A percentile compares a stretch with the other conserved stretches of the same genome.
These are phyloP conservation scores for Lolium perenne DNA, from an alignment of 176 grass and related monocot genomes.

Conservation along the genomic window DNA sequence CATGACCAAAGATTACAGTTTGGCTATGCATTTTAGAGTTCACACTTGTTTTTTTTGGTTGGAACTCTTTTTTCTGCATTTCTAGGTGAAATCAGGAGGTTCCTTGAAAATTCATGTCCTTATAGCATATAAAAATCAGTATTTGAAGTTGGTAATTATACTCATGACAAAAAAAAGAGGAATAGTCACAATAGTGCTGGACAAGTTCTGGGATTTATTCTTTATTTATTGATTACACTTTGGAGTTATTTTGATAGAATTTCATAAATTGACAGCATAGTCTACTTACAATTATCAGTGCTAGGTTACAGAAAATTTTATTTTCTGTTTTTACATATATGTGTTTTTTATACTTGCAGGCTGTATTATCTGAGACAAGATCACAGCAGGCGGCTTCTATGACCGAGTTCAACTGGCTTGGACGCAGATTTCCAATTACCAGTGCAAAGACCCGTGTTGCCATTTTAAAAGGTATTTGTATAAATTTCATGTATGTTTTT, in stretches of 20 bases:
- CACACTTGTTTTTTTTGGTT: not conserved
- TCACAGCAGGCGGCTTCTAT: slow-evolving; percentile 93
- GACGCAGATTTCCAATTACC: slow-evolving; percentile 81
- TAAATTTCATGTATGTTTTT: slow-evolving; percentile 41
- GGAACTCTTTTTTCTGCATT: not conserved
- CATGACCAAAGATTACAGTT: slow-evolving; percentile 4
- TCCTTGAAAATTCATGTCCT: not conserved
- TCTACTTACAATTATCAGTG: not conserved
- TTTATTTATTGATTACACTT: slow-evolving; percentile 6
- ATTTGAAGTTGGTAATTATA: slow-evolving; percentile 18
- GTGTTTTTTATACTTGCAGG: slow-evolving; percentile 50
- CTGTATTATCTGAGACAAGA: slow-evolving; percentile 94
- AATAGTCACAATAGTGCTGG: not conserved
- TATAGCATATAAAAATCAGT: not conserved
- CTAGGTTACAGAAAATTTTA: not conserved
- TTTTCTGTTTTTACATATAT: slow-evolving; percentile 16
- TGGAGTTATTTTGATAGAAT: not conserved
- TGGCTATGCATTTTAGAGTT: not conserved
- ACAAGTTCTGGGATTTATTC: not conserved
- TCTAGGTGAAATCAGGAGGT: not conserved
- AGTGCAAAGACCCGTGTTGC: slow-evolving; percentile 97
- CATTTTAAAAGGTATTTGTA: slow-evolving; percentile 83
- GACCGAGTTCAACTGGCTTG: slow-evolving; percentile 96
- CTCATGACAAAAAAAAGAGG: not conserved
- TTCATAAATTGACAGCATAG: slow-evolving; percentile 22